Evolutionary conservation across 345 rosid species (phyloP).

Genomic region (Lepidium africanum): DNA sequence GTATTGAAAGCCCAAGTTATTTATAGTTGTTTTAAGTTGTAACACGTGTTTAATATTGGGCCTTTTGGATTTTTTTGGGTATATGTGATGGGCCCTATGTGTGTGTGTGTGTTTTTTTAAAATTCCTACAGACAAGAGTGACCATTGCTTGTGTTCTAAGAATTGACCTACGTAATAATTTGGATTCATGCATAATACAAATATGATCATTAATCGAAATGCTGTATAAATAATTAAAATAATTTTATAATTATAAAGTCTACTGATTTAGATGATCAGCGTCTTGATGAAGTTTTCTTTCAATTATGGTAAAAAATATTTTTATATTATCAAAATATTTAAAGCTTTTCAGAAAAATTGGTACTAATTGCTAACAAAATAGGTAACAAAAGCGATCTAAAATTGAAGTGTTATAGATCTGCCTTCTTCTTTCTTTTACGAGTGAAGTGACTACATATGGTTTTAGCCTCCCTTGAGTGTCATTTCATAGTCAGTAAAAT

Average conservation of each 20-base stretch:
- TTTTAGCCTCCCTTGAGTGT: conserved; percentile 12
- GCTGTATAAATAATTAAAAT: neutral
- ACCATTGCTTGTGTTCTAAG: neutral
- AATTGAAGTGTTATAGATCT: neutral
- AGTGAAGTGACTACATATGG: conserved; percentile 20
- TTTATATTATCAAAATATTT: neutral
- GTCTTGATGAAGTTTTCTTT: conserved; percentile 9
- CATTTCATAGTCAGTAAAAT: conserved; percentile 10
- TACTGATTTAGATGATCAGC: conserved; percentile 17
- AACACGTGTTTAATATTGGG: neutral
- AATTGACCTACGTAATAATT: conserved; percentile 12
- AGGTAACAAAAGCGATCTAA: conserved; percentile 21
- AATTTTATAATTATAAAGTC: neutral
- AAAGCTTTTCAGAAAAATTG: neutral
- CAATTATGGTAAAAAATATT: neutral
- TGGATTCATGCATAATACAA: neutral
- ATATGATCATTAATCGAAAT: neutral
- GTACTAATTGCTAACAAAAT: conserved; percentile 16
- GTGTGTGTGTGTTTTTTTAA: too few relatives aligned
- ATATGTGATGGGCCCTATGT: neutral
- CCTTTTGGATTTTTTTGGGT: neutral
- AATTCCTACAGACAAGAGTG: neutral
- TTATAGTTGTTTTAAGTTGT: neutral
- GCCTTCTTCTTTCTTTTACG: neutral
- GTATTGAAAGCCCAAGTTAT: neutral